Conservation (phyloP, 2,329 filamentous ascomycete genomes). For the Lasiodiplodia citricola region DNA sequence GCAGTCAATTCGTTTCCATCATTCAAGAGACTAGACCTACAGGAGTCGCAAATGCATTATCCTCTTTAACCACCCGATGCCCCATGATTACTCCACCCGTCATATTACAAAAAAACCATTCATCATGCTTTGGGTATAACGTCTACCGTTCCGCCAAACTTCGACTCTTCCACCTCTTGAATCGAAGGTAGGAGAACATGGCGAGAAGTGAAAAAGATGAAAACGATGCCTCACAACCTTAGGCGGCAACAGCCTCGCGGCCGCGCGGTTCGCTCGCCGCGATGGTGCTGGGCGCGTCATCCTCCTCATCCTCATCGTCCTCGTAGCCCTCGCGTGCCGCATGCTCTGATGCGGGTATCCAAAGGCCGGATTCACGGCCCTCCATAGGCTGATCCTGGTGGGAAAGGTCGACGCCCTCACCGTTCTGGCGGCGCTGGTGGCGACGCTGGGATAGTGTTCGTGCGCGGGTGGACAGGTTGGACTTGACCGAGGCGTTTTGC, state of each 20-base stretch:
- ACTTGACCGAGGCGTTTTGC: conserved; percentile 84
- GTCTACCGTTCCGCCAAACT: conserved; percentile 7
- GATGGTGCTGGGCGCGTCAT: conserved; percentile 52
- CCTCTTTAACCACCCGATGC: conserved; percentile 7
- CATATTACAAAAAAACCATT: conserved; percentile 3
- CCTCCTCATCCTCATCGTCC: conserved; percentile 66
- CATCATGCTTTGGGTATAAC: conserved; percentile 17
- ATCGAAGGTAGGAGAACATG: not conserved
- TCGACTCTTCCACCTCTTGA: not conserved
- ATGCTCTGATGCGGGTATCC: conserved; percentile 78
- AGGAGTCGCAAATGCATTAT: not conserved
- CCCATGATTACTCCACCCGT: conserved; percentile 1
- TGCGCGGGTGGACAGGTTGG: conserved; percentile 85
- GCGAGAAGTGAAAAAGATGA: not conserved
- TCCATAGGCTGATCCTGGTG: conserved; percentile 81
- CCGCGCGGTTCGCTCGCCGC: conserved; percentile 49
- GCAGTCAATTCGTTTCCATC: not conserved
- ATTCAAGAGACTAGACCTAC: not conserved
- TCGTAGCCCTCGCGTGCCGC: conserved; percentile 65
- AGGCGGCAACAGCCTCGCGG: conserved; percentile 50
- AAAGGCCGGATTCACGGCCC: conserved; percentile 72
- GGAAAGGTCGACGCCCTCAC: conserved; percentile 80
- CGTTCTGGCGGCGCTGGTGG: conserved; percentile 67
- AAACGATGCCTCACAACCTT: not conserved
- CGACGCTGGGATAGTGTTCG: conserved; percentile 87